Evolutionary conservation across 169 alveolate species (phyloP).

Genomic region (Cryptosporidium ryanae): DNA sequence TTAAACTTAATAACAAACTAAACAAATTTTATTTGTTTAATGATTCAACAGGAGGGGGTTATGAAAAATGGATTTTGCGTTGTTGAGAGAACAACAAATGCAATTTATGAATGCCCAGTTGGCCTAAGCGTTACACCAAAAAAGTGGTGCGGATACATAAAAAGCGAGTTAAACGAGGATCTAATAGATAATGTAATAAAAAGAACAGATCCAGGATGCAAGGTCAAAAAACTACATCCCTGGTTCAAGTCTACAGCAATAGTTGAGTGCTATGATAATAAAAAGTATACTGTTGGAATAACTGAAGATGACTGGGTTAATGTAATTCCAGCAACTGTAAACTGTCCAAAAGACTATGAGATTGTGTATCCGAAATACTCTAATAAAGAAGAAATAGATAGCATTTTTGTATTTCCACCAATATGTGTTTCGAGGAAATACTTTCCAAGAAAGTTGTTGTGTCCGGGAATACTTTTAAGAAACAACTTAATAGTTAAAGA

Average conservation of each 20-base stretch:
- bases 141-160: slow-evolving; percentile 69
- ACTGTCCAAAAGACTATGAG: slow-evolving; percentile 58
- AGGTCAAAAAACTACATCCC: slow-evolving; percentile 22
- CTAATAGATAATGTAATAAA: slow-evolving; percentile 50
- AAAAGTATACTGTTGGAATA: slow-evolving; percentile 8
- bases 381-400: background rate
- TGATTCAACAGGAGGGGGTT: slow-evolving; percentile 14
- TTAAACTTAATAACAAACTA: background rate
- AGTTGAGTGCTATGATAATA: slow-evolving; percentile 29
- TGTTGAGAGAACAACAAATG: slow-evolving; percentile 24
- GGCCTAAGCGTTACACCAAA: slow-evolving; percentile 52
- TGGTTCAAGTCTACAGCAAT: slow-evolving; percentile 32
- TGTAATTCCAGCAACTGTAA: slow-evolving; percentile 28
- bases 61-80: slow-evolving; percentile 65
- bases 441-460: slow-evolving; percentile 45
- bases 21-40: background rate
- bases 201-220: slow-evolving; percentile 71
- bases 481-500: slow-evolving; percentile 44
- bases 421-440: slow-evolving; percentile 27
- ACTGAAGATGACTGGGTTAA: slow-evolving; percentile 64
- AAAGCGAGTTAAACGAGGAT: slow-evolving; percentile 14
- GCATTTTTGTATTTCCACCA: slow-evolving; percentile 15
- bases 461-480: slow-evolving; percentile 58
- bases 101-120: slow-evolving; percentile 48
- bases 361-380: slow-evolving; percentile 37